Base-by-base conservation (phyloP, 345 rosid genomes). In the Dimocarpus longan region DNA sequence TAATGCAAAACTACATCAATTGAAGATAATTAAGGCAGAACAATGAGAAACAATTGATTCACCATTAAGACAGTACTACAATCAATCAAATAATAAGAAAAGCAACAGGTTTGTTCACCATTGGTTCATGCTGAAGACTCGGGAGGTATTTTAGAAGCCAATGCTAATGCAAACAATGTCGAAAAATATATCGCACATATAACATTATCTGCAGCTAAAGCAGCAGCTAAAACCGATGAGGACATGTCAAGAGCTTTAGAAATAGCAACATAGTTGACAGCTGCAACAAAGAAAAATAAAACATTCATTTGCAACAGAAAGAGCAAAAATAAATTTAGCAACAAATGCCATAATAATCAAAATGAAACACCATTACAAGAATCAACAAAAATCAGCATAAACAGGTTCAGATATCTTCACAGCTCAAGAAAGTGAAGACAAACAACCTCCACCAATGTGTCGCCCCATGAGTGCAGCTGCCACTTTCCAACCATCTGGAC, bases 381-480 rank as follows among this genome's bases (percentile, higher is more conserved):
- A 79, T 42, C 26, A 5, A 44, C 26, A 6, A 28, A 32, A 16
- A 50, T 22, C 39, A 59, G 8, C 8, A 12, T 6, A 68, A 78
- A 40, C 64, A 50, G 48, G 39, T 50, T 54, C 19, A 67, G 18
- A 70, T 43, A 62, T 72, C 62, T 13, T 68, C 66, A 22, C 2
- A 40, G 57, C 22, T 64, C 46, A 15, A 74, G 54, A 16, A 64
- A 24, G 65, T 18, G 39, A 57, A 73, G 64, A 78, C 40, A 79
- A 18, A 24, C 73, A 83, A 90, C 93, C 91, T 89, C 97, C 97
- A 63, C 97, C 94, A 26, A 95, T 95, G 76, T 95, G 92, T 73
- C 97, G 90, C 48, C 97, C 95, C 98, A 92, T 93, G 56, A 95
- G 95, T 56, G 98, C 98, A 80, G 98, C 95, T 22, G 97, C 98